Percentiles rank a stretch among this genome's conserved stretches.
phyloP scores from a whole-genome alignment of 2,329 filamentous ascomycete species.

The Fusarium nodosum region DNA sequence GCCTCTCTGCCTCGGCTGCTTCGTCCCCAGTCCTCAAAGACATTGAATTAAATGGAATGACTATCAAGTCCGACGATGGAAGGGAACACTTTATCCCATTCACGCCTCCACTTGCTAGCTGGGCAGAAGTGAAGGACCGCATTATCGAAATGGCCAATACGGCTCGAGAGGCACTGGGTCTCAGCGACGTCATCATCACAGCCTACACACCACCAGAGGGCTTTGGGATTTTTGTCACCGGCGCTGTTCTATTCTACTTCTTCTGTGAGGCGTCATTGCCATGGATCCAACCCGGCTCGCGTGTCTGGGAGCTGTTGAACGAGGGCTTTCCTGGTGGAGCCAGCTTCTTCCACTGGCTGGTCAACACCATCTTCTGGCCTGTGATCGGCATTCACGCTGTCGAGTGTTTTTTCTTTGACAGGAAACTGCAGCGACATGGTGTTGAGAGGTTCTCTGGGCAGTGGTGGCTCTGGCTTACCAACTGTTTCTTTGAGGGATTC shows the following conservation, averaged over 20 bases:
- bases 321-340: constrained; percentile 69
- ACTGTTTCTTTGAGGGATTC: constrained; percentile 68
- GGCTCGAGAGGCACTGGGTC: constrained; percentile 70
- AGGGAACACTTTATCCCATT: constrained; percentile 70
- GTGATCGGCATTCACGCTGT: constrained; percentile 74
- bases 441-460: constrained; percentile 60
- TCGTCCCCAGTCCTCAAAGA: constrained; percentile 73
- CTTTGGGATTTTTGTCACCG: constrained; percentile 67
- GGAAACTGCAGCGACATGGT: constrained; percentile 62
- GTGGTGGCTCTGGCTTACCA: constrained; percentile 69
- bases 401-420: constrained; percentile 71
- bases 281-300: constrained; percentile 66
- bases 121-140: constrained; percentile 76
- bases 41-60: constrained; percentile 73
- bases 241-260: constrained; percentile 67
- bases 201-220: constrained; percentile 59
- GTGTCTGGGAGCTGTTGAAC: constrained; percentile 64
- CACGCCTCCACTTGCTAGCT: constrained; percentile 76
- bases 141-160: constrained; percentile 78
- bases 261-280: constrained; percentile 62
- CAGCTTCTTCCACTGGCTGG: constrained; percentile 68
- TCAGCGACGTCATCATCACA: constrained; percentile 62
- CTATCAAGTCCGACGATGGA: constrained; percentile 66
- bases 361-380: constrained; percentile 68
- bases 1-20: constrained; percentile 68